Evolutionary conservation across 768 basidiomycete genomes (phyloP), one percentile per base, ranked within the genome.

Genomic region (Psilocybe subaeruginosa): DNA sequence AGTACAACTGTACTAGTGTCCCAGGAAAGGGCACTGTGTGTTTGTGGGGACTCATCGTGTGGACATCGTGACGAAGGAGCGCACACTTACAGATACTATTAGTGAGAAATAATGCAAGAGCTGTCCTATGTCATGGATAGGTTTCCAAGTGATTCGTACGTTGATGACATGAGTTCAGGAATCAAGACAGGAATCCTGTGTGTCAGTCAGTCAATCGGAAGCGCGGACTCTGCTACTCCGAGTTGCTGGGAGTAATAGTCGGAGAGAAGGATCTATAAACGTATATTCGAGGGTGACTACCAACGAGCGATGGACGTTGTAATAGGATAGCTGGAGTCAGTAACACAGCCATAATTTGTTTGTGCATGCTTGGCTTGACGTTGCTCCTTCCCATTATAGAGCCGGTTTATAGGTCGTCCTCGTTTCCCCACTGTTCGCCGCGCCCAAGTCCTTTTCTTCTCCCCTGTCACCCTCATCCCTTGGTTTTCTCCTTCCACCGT

Each of bases 301-400:
- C 41, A 43, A 43, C 41, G 11, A 14, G 41, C 41, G 41, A 43
- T 43, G 41, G 41, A 43, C 41, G 41, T 30, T 51, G 50, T 29
- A 29, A 31, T 8, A 31, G 51, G 31, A 53, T 27, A 37, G 30
- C 4, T 17, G 8, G n/a, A 37, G 16, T 16, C 6, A 37, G 11
- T 30, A 14, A 48, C 45, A 48, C 35, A 30, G 51, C 49, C 30
- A 23, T 23, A 23, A 2, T 29, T 37, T 68, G 27, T 65, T 67
- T 67, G 64, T 29, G 16, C 39, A 16, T 69, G 64, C 61, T 71
- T 73, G 69, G 66, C 50, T 54, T 17, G 41, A 29, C 58, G 60
- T 60, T 66, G 50, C 45, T 53, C 59, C 46, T 56, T 49, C 61
- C 65, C 54, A 59, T 58, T 66, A 66, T 60, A 68, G 67, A 43